Evolutionary conservation across 2,329 filamentous ascomycete species (phyloP).

Genomic region (Cryphonectria nitschkei): DNA sequence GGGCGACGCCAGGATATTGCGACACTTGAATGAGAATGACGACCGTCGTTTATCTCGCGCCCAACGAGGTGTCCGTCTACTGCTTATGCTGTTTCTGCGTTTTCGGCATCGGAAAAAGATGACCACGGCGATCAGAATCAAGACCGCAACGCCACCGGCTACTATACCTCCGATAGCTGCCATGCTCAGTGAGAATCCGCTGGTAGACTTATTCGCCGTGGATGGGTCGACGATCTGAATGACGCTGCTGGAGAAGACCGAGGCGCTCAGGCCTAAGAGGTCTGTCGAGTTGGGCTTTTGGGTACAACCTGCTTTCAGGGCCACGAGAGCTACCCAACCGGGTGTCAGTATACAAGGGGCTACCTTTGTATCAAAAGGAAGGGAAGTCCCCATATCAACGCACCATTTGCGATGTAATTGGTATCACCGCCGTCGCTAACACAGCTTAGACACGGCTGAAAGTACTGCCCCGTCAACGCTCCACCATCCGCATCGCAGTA

Average conservation of each 20-base stretch:
- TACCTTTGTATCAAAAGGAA: neutral
- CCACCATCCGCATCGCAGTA: slow-evolving; percentile 40
- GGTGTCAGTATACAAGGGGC: neutral
- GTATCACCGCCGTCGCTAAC: slow-evolving; percentile 47
- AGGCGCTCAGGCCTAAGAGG: slow-evolving; percentile 47
- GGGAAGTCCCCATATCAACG: slow-evolving; percentile 28
- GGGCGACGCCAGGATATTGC: slow-evolving; percentile 46
- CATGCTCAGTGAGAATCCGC: slow-evolving; percentile 14
- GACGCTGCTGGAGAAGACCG: slow-evolving; percentile 46
- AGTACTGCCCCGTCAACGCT: slow-evolving; percentile 40
- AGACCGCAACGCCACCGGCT: slow-evolving; percentile 43
- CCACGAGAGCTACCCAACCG: slow-evolving; percentile 48
- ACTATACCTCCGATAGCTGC: slow-evolving; percentile 48
- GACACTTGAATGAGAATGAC: slow-evolving; percentile 56
- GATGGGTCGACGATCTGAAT: slow-evolving; percentile 30
- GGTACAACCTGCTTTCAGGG: slow-evolving; percentile 55
- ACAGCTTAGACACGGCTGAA: slow-evolving; percentile 50
- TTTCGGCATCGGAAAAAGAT: slow-evolving; percentile 51
- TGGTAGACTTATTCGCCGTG: neutral
- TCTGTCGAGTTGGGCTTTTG: slow-evolving; percentile 47
- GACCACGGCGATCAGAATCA: slow-evolving; percentile 44
- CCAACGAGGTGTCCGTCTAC: slow-evolving; percentile 35
- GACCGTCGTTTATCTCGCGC: slow-evolving; percentile 45
- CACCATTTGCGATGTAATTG: slow-evolving; percentile 55
- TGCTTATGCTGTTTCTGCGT: slow-evolving; percentile 43